A percentile compares a stretch with the other conserved stretches of the same genome.
Evolutionary conservation across 164 flowering plant genomes (phyloP).

Genomic region (Berberis vulgaris): DNA sequence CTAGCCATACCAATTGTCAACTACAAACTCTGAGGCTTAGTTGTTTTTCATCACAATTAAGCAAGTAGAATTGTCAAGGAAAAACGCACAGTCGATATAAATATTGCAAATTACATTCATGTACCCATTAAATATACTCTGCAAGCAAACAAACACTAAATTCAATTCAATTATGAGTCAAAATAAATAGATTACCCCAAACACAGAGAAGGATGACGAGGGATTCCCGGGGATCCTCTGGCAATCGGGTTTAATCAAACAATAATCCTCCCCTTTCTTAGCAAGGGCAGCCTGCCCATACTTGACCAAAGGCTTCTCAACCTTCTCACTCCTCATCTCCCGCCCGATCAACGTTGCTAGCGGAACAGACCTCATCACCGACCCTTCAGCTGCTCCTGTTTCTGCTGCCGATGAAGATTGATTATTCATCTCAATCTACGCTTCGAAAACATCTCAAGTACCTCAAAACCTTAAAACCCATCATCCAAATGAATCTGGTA

Average conservation of each 20-base stretch:
- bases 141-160: background rate
- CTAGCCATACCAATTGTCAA: no score
- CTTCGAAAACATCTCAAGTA: no score
- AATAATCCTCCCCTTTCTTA: slow-evolving; percentile 94
- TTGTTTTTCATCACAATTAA: no score
- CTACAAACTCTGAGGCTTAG: no score
- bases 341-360: slow-evolving; percentile 83
- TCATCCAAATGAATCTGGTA: no score
- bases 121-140: no score
- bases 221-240: slow-evolving; percentile 66
- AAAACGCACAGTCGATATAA: no score
- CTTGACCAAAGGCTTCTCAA: slow-evolving; percentile 69
- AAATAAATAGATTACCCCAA: slow-evolving; percentile 49
- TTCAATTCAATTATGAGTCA: slow-evolving; percentile 1
- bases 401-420: no score
- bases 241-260: slow-evolving; percentile 71
- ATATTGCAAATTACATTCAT: no score
- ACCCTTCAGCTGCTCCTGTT: background rate
- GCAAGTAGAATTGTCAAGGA: no score
- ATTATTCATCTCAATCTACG: no score
- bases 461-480: no score
- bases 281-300: slow-evolving; percentile 89
- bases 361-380: slow-evolving; percentile 53
- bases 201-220: slow-evolving; percentile 71
- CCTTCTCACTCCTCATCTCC: slow-evolving; percentile 69